These are phyloP conservation scores for Xylaria cubensis DNA, from an alignment of 495 filamentous ascomycete genomes.

Conservation along the genomic window DNA sequence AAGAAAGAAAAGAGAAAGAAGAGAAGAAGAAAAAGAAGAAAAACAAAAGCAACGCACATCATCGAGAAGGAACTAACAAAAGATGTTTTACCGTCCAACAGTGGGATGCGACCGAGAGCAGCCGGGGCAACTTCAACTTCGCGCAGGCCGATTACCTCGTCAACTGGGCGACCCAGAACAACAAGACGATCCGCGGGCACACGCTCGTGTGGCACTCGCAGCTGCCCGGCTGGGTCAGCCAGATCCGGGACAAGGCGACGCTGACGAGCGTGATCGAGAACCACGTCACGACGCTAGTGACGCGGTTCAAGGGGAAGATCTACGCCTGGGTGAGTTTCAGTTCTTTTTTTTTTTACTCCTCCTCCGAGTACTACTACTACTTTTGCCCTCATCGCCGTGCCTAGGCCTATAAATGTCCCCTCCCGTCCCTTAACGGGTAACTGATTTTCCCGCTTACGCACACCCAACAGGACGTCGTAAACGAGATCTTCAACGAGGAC, in stretches of 20 bases:
- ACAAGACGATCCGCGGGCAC: conserved; percentile 67
- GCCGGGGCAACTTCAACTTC: conserved; percentile 58
- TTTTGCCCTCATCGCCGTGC: neutral
- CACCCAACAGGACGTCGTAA: conserved; percentile 64
- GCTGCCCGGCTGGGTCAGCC: conserved; percentile 65
- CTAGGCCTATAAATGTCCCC: too few relatives aligned
- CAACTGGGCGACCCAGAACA: conserved; percentile 63
- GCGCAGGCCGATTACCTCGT: conserved; percentile 61
- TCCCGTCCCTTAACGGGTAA: too few relatives aligned
- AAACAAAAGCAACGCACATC: neutral
- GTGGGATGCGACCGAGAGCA: conserved; percentile 60
- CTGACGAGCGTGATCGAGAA: conserved; percentile 64
- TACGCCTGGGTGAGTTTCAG: conserved; percentile 57
- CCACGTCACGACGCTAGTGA: conserved; percentile 64
- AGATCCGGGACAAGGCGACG: conserved; percentile 56
- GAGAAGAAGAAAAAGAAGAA: neutral
- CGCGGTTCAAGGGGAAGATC: conserved; percentile 68
- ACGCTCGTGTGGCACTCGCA: conserved; percentile 71
- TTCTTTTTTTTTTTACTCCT: neutral
- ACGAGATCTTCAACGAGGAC: conserved; percentile 72
- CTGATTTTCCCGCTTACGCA: neutral
- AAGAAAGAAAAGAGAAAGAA: too few relatives aligned
- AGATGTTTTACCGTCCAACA: conserved; percentile 28
- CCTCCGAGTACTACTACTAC: neutral
- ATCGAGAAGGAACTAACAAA: conserved; percentile 3